Conservation (phyloP, 805 yeast species). For the Kodamaea kakaduensis region DNA sequence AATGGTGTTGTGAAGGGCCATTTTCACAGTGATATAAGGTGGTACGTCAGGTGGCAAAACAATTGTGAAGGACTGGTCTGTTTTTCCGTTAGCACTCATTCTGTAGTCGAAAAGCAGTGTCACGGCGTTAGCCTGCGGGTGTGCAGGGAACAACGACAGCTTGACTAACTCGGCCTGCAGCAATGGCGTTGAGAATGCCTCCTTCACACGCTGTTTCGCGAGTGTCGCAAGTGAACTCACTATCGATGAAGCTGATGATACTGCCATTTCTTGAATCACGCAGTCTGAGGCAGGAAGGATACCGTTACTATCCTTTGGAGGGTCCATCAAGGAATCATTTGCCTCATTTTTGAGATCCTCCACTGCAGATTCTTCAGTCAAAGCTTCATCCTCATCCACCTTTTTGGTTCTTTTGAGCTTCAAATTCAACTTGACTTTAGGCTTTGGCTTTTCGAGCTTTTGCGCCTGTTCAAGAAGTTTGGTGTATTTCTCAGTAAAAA, state of each 20-base stretch:
- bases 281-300: conserved; percentile 27
- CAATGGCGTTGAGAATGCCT: conserved; percentile 13
- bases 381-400: conserved; percentile 12
- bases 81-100: conserved; percentile 37
- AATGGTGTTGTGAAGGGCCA: conserved; percentile 32
- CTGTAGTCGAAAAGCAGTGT: conserved; percentile 36
- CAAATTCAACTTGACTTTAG: conserved; percentile 28
- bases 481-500: conserved; percentile 42
- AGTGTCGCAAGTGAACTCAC: conserved; percentile 11
- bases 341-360: conserved; percentile 6
- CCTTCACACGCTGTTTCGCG: conserved; percentile 11
- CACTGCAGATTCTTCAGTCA: conserved; percentile 10
- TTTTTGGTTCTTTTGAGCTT: conserved; percentile 20
- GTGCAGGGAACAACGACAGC: conserved; percentile 32
- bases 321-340: conserved; percentile 13
- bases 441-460: conserved; percentile 25
- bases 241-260: conserved; percentile 27
- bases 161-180: conserved; percentile 25
- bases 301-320: conserved; percentile 14
- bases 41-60: conserved; percentile 36
- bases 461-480: conserved; percentile 24
- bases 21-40: conserved; percentile 31
- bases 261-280: conserved; percentile 33
- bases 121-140: conserved; percentile 19
- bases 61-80: conserved; percentile 35